Evolutionary conservation across 352 stramenopile genomes (phyloP).

Genomic region (Globisporangium spinosum): DNA sequence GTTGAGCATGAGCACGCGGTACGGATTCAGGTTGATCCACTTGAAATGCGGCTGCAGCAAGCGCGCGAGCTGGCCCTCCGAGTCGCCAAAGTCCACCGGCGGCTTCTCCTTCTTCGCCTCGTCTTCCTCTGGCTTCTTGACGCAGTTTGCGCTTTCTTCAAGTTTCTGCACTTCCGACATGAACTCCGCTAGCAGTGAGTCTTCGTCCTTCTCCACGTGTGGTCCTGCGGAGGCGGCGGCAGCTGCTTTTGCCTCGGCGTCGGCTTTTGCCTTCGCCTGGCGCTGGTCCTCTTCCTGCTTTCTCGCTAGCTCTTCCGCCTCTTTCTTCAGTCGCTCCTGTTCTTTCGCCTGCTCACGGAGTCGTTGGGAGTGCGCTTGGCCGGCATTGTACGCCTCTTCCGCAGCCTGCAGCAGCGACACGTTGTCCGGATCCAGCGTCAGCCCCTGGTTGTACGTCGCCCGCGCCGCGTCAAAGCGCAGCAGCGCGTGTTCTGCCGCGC

Average conservation of each 20-base stretch:
- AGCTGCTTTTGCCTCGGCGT: constrained; percentile 19
- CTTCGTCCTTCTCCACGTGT: constrained; percentile 32
- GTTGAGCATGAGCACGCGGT: constrained; percentile 85
- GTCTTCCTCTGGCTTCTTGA: constrained; percentile 57
- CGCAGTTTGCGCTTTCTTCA: constrained; percentile 68
- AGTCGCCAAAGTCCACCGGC: constrained; percentile 65
- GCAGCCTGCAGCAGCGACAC: constrained; percentile 53
- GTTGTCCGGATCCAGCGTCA: constrained; percentile 73
- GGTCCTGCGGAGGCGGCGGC: constrained; percentile 7
- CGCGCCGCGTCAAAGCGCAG: constrained; percentile 69
- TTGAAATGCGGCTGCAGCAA: constrained; percentile 70
- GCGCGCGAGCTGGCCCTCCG: constrained; percentile 56
- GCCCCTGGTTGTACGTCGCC: constrained; percentile 62
- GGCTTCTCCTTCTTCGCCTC: constrained; percentile 40
- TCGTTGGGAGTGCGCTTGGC: constrained; percentile 55
- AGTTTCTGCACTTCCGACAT: constrained; percentile 85
- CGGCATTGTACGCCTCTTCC: constrained; percentile 71
- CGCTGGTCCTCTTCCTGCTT: constrained; percentile 20
- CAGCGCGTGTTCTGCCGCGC: constrained; percentile 72
- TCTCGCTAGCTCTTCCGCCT: constrained; percentile 29
- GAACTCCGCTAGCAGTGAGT: constrained; percentile 69
- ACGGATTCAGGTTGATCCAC: constrained; percentile 91
- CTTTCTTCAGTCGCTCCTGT: constrained; percentile 33
- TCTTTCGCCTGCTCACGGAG: constrained; percentile 56
- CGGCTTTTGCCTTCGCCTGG: constrained; percentile 20